These are phyloP conservation scores for Diutina pseudorugosa DNA, from an alignment of 1,139 yeast genomes.

Conservation along the genomic window DNA sequence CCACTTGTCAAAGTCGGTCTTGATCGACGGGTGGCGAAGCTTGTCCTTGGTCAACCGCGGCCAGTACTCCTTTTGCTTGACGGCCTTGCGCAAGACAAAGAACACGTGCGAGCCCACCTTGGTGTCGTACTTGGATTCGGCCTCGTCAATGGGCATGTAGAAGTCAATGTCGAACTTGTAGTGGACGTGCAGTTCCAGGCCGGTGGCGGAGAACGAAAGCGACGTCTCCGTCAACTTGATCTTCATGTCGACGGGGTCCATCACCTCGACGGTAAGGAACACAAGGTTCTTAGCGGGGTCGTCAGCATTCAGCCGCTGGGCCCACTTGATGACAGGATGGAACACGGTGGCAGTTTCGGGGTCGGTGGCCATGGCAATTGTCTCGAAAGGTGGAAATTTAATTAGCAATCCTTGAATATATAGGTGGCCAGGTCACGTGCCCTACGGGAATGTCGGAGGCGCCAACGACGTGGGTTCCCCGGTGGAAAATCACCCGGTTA, in stretches of 20 bases:
- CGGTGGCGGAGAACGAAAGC: slow-evolving; percentile 46
- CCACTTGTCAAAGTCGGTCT: slow-evolving; percentile 97
- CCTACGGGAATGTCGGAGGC: not conserved
- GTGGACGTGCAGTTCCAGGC: slow-evolving; percentile 25
- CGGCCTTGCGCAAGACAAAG: slow-evolving; percentile 62
- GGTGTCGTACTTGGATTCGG: slow-evolving; percentile 41
- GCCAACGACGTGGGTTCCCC: too few species aligned
- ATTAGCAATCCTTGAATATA: not conserved
- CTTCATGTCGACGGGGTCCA: slow-evolving; percentile 55
- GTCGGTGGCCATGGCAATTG: not conserved
- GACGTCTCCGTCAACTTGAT: slow-evolving; percentile 48
- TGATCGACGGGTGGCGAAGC: slow-evolving; percentile 59
- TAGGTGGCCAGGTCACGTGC: not conserved
- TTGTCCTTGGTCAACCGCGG: slow-evolving; percentile 19
- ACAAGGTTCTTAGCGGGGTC: slow-evolving; percentile 66
- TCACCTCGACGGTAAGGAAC: slow-evolving; percentile 60
- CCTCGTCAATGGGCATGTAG: slow-evolving; percentile 59
- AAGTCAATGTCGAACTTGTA: slow-evolving; percentile 61
- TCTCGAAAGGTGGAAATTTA: not conserved
- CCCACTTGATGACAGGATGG: slow-evolving; percentile 60
- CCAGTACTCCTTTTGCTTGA: slow-evolving; percentile 41
- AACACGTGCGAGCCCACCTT: slow-evolving; percentile 56
- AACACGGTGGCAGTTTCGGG: slow-evolving; percentile 8
- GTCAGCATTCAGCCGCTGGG: slow-evolving; percentile 76
- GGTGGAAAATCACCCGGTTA: not conserved